Conservation (phyloP, 495 filamentous ascomycete species). For the Sordaria brevicollis region DNA sequence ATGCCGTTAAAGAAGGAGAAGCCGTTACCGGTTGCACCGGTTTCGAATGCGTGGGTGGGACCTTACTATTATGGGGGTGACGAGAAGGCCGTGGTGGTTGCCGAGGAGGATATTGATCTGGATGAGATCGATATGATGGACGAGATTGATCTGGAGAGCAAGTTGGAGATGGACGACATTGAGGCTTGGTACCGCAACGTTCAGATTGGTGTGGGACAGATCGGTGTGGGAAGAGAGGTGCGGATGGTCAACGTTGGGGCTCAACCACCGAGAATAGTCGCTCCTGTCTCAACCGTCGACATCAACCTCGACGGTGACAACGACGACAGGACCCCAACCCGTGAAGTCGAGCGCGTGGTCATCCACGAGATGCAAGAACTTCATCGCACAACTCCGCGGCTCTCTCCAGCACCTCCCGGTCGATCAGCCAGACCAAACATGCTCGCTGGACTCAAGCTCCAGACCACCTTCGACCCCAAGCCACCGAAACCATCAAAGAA, state of each 20-base stretch:
- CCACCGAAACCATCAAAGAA: not conserved
- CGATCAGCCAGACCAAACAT: constrained; percentile 7
- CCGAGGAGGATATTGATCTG: not conserved
- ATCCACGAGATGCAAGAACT: constrained; percentile 14
- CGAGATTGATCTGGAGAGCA: not conserved
- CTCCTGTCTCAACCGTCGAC: not conserved
- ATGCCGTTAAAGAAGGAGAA: constrained; percentile 10
- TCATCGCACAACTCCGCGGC: constrained; percentile 17
- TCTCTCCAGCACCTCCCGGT: constrained; percentile 4
- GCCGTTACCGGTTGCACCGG: not conserved
- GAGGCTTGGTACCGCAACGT: constrained; percentile 25
- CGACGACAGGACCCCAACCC: not conserved
- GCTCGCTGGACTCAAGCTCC: constrained; percentile 25
- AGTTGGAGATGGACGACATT: constrained; percentile 18
- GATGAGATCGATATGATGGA: constrained; percentile 6
- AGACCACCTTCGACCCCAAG: constrained; percentile 23
- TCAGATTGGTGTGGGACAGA: constrained; percentile 1
- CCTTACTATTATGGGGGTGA: not conserved
- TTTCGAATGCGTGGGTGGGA: not conserved
- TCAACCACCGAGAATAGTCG: not conserved
- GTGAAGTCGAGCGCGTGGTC: not conserved
- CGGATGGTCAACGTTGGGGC: not conserved
- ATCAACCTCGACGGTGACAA: not conserved
- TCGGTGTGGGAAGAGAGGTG: not conserved
- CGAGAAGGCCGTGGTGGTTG: not conserved